Conservation (phyloP, 2,329 filamentous ascomycete species). For the Ophiostoma populinum region DNA sequence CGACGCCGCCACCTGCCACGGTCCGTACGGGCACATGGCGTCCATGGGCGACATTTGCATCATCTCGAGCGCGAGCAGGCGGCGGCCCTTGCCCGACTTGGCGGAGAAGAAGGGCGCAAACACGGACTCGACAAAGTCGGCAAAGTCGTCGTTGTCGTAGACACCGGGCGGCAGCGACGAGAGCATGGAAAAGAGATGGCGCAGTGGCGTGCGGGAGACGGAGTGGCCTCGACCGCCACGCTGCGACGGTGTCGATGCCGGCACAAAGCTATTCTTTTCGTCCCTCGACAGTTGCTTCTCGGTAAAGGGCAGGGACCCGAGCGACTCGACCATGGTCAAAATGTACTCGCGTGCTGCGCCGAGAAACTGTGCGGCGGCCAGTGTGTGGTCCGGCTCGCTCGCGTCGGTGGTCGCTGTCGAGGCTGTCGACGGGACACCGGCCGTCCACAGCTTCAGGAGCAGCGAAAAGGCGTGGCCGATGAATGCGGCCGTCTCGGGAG, state of each 20-base stretch:
- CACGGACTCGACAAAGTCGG: constrained; percentile 29
- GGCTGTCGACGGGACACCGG: constrained; percentile 33
- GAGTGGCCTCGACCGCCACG: constrained; percentile 33
- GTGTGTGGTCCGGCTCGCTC: constrained; percentile 21
- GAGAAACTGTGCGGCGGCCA: constrained; percentile 30
- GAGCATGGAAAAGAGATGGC: constrained; percentile 48
- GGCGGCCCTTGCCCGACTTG: constrained; percentile 25
- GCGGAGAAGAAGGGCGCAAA: constrained; percentile 41
- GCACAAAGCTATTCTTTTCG: constrained; percentile 36
- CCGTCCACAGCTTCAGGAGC: constrained; percentile 51
- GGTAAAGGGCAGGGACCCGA: constrained; percentile 44
- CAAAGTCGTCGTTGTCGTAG: constrained; percentile 27
- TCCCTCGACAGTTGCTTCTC: constrained; percentile 39
- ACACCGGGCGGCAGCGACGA: constrained; percentile 30
- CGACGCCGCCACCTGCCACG: constrained; percentile 34
- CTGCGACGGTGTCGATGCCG: constrained; percentile 49
- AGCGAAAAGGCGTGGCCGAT: constrained; percentile 55
- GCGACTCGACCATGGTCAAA: constrained; percentile 27
- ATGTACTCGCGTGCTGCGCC: constrained; percentile 34
- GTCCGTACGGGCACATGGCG: constrained; percentile 26
- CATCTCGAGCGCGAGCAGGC: constrained; percentile 33
- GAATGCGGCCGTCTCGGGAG: constrained; percentile 65
- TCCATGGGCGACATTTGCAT: constrained; percentile 31
- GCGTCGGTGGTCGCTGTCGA: constrained; percentile 15
- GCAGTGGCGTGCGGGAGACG: constrained; percentile 39